Conservation (phyloP, 2,329 filamentous ascomycete species). For the Metarhizium anisopliae region DNA sequence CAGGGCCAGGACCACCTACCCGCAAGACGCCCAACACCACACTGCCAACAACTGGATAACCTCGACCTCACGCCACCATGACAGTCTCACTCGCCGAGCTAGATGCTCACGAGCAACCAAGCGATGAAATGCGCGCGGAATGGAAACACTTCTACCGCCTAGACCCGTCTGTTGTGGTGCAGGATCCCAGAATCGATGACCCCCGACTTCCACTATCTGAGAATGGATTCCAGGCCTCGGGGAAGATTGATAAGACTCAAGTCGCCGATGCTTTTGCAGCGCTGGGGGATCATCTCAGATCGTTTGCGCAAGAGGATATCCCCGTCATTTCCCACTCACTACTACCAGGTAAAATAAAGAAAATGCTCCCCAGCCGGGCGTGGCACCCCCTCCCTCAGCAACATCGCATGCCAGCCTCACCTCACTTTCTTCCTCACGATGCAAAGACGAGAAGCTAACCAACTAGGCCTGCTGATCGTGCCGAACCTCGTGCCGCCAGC, state of each 20-base stretch:
- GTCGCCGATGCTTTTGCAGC: constrained; percentile 30
- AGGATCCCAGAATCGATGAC: constrained; percentile 51
- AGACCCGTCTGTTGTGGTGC: constrained; percentile 39
- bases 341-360: constrained; percentile 50
- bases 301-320: constrained; percentile 26
- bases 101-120: constrained; percentile 72
- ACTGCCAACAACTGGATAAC: neutral
- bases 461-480: constrained; percentile 66
- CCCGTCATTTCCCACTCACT: constrained; percentile 55
- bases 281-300: constrained; percentile 25
- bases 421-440: no score
- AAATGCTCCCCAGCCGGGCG: neutral
- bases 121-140: constrained; percentile 55
- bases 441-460: neutral
- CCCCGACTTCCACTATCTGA: constrained; percentile 27
- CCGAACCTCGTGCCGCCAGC: constrained; percentile 63
- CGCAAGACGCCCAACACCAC: no score
- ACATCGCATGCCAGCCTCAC: no score
- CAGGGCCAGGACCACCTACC: no score
- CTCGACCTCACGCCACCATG: constrained; percentile 12
- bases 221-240: constrained; percentile 36
- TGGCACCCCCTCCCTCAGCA: no score
- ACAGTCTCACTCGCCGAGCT: constrained; percentile 32
- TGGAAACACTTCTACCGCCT: constrained; percentile 70
- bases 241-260: constrained; percentile 31